Conservation (phyloP, 345 rosid species). For the Hypericum perforatum region DNA sequence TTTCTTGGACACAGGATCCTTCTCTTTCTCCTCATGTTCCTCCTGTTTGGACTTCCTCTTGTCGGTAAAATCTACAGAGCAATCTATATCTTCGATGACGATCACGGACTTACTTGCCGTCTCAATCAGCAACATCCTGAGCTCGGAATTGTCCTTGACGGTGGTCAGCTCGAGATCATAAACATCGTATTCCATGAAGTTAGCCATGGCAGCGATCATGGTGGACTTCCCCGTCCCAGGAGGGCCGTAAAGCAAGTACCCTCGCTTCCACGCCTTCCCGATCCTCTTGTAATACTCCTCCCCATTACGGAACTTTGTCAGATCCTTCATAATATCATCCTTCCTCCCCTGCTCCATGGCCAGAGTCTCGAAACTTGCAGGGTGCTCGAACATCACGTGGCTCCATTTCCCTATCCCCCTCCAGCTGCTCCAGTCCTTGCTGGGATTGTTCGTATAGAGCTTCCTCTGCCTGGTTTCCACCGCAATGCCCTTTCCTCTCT, state of each 20-base stretch:
- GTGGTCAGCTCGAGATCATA: constrained; percentile 1
- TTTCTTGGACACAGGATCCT: not conserved
- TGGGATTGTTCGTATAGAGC: constrained; percentile 1
- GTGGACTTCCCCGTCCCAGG: not conserved
- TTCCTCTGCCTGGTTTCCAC: not conserved
- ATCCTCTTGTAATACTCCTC: not conserved
- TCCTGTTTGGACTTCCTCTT: not conserved
- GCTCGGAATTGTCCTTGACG: constrained; percentile 2
- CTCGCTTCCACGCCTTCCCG: not conserved
- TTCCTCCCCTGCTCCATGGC: not conserved
- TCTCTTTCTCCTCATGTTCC: not conserved
- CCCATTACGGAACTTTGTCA: not conserved
- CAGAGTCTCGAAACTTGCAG: not conserved
- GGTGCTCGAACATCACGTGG: constrained; percentile 2
- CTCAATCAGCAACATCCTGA: not conserved
- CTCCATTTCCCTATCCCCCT: not conserved
- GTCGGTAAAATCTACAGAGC: not conserved
- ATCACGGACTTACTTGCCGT: not conserved
- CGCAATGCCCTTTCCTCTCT: not conserved
- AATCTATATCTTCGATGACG: not conserved
- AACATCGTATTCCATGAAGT: not conserved
- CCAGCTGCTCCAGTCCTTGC: not conserved
- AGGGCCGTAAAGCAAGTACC: not conserved
- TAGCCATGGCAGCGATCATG: constrained; percentile 2
- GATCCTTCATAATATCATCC: not conserved